phyloP scores from a whole-genome alignment of 2,329 filamentous ascomycete species.

The Aspergillus costaricaensis region DNA sequence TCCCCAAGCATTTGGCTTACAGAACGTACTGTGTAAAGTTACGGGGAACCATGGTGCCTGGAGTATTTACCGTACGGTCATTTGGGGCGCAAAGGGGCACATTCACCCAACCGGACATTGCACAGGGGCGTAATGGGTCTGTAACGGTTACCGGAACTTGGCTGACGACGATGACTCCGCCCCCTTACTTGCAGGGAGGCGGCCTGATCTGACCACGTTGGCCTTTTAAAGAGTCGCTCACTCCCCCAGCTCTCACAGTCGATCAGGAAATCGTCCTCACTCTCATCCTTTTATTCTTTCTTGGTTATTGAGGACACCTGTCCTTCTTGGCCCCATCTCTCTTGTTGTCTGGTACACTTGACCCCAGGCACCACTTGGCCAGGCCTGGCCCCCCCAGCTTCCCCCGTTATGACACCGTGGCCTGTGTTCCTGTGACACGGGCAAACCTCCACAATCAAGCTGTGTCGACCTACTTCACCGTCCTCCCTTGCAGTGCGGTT shows the following conservation, averaged over 20 bases:
- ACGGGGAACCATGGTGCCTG: not conserved
- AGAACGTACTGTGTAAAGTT: not conserved
- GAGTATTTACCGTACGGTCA: not conserved
- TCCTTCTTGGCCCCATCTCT: constrained; percentile 30
- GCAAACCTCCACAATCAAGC: constrained; percentile 7
- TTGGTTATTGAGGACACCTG: constrained; percentile 34
- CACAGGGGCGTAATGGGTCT: not conserved
- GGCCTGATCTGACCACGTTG: constrained; percentile 39
- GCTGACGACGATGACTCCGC: constrained; percentile 24
- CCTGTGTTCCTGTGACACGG: constrained; percentile 24
- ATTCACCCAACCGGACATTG: not conserved
- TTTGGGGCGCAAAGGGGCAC: not conserved
- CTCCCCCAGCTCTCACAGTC: constrained; percentile 15
- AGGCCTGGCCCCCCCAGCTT: constrained; percentile 30
- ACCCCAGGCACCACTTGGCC: constrained; percentile 13
- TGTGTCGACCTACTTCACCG: constrained; percentile 1
- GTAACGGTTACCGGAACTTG: constrained; percentile 20
- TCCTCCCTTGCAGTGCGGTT: not conserved
- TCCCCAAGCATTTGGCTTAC: not conserved
- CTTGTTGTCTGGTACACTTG: constrained; percentile 17
- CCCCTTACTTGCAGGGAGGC: constrained; percentile 19
- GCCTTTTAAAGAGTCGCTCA: constrained; percentile 41
- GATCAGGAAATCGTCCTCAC: constrained; percentile 11
- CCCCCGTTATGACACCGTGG: constrained; percentile 42
- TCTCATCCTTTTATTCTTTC: constrained; percentile 18